Evolutionary conservation across 2,329 filamentous ascomycete species (phyloP), one percentile per base, ranked within the genome.

Genomic region (Didymella arachidicola): DNA sequence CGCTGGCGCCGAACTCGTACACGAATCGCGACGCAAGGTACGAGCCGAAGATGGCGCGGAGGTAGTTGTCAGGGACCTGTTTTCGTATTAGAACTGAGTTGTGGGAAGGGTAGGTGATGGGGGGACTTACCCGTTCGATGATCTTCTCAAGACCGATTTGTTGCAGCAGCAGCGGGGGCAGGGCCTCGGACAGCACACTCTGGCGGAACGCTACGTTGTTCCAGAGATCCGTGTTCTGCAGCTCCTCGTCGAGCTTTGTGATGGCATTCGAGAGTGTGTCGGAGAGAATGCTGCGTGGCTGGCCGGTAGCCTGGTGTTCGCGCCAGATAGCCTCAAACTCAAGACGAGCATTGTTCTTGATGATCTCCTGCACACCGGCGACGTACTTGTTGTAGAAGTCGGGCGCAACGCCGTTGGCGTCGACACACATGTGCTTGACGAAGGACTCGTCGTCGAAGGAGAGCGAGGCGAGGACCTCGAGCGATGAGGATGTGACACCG

Each of bases 241-340:
- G 83, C 80, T 99, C 93, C 81, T 99, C 94, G 70, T 99, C 94
- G 22, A 99, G 86, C 69, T 91, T 90, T n/a, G 94, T 98, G 75
- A 99, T 99, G 32, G 95, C 94, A 48, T 91, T 82, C 56, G 92
- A 96, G 53, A 99, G 86, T 68, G 89, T 91, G 78, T 99, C 95
- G 46, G 92, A 96, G 55, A 99, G 84, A n/a, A 93, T 87, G 61
- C 92, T 96, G 62, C 93, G 87, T 22, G 92, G 81, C 53, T 88
- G 83, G 51, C 92, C 91, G 1, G 91, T 97, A 75, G 88, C 80
- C 79, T 95, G 88, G 74, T 96, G 87, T 79, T 99, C 95, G 65
- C 92, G 88, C 95, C 95, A 99, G 80, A 99, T 96, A 42, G 95
- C 95, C 80, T 99, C 95, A 68, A 99, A 99, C 79, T 99, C 95